Base-by-base conservation (phyloP, 2,329 filamentous ascomycete species). In the Apiospora pterosperma region DNA sequence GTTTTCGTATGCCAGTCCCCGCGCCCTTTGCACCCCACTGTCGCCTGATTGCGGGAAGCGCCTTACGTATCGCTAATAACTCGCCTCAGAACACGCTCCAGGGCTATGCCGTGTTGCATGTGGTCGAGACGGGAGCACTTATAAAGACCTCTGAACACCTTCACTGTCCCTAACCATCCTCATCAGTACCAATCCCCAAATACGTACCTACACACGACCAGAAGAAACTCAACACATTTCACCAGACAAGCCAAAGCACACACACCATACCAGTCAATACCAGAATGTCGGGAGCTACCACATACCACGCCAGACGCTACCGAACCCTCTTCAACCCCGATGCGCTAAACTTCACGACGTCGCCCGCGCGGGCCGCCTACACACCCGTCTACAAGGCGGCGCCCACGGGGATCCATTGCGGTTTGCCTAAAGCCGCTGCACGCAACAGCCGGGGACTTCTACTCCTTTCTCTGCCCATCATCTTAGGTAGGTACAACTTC, bases 231-330 rank as follows among this genome's bases (percentile, higher is more conserved):
- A 39, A 21, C 31, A 21, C 52, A 59, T 21, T 19, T 5, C 34
- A 39, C 44, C 21, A 23, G 36, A 52, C 39, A 60, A 25, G 52
- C 19, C 4, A 60, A 42, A 39, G 16, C 36, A 41, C 25, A 31
- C 11, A 42, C 28, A 11, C 11, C 36, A 16, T 7, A 55, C 12
- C 19, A 34, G 25, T 7, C 41, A 44, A 21, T 11, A 59, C 34
- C 28, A 58, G 12, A 23, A 61, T 62, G 55, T 38, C 36, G 38
- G 36, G 36, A 28, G 59, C 36, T 36, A 58, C 38, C 39, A 65
- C 64, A 21, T 65, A 65, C 48, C 59, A 62, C 64, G 64, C 60
- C 38, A 58, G 64, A 62, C 64, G 64, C 41, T 65, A 62, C 60
- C 62, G 64, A 42, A 65, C 64, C 62, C 64, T 65, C 14, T 65